Conservation (phyloP, 257 asterid species). For the Striga asiatica region DNA sequence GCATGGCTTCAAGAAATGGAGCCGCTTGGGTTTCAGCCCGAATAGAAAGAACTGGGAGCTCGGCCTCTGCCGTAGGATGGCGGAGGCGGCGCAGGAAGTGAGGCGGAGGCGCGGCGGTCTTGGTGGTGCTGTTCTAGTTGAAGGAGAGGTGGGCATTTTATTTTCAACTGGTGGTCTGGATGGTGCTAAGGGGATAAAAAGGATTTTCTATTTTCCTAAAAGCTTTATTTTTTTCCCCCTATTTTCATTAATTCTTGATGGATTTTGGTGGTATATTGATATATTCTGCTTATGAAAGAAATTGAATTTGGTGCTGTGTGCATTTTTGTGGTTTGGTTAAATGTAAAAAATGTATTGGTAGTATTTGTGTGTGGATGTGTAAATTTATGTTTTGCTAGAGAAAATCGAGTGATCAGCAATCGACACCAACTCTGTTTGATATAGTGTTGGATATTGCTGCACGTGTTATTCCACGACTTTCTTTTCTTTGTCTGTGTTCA, state of each 20-base stretch:
- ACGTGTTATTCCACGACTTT: constrained; percentile 25
- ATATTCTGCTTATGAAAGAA: too few species aligned
- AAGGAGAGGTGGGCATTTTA: constrained; percentile 69
- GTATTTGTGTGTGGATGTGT: neutral
- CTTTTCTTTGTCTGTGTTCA: too few species aligned
- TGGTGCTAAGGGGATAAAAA: constrained; percentile 15
- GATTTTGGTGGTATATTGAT: too few species aligned
- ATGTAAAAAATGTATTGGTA: too few species aligned
- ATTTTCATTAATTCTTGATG: neutral
- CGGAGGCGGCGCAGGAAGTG: constrained; percentile 20
- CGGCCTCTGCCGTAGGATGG: constrained; percentile 25
- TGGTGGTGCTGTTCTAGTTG: constrained; percentile 33
- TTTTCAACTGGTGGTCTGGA: constrained; percentile 9
- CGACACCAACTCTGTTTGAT: neutral
- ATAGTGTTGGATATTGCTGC: constrained; percentile 47
- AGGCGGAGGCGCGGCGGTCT: constrained; percentile 37
- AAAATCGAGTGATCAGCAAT: constrained; percentile 18
- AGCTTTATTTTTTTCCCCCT: neutral
- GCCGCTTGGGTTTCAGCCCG: constrained; percentile 45
- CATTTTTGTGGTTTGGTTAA: too few species aligned
- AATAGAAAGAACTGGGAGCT: constrained; percentile 24
- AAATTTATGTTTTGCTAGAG: neutral
- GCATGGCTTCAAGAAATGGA: constrained; percentile 75
- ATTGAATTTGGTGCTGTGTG: too few species aligned
- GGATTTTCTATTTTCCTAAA: neutral